These are phyloP conservation scores for Quercus dentata DNA, from an alignment of 306 rosid species.

Conservation along the genomic window DNA sequence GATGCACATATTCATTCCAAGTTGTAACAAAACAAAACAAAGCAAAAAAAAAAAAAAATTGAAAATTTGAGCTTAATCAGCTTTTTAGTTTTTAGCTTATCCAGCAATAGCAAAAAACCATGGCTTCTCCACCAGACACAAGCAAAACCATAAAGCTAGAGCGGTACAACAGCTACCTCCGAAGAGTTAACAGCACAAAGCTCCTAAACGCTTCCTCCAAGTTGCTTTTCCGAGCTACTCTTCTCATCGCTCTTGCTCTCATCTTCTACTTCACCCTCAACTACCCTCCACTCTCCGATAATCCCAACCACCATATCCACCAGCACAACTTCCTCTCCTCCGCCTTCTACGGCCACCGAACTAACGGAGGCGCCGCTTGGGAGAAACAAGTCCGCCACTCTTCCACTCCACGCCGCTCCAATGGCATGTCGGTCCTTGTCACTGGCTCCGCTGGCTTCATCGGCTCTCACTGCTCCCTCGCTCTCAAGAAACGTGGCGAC, in stretches of 20 bases:
- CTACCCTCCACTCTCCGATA: conserved; percentile 58
- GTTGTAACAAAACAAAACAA: too few species aligned
- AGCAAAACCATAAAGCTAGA: conserved; percentile 87
- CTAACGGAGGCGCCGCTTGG: conserved; percentile 65
- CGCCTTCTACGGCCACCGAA: conserved; percentile 48
- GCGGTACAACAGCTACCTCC: conserved; percentile 82
- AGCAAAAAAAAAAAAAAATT: neutral
- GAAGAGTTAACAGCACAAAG: conserved; percentile 79
- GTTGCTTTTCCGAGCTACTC: conserved; percentile 79
- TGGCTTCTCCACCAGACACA: conserved; percentile 88
- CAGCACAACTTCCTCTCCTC: conserved; percentile 53
- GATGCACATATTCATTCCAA: neutral
- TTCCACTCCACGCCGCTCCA: conserved; percentile 61
- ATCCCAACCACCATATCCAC: conserved; percentile 18
- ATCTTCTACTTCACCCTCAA: conserved; percentile 76
- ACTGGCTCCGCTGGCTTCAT: conserved; percentile 91
- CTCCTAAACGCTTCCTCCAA: conserved; percentile 86
- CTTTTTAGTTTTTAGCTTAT: too few species aligned
- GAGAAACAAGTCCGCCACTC: conserved; percentile 82
- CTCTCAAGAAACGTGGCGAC: conserved; percentile 84
- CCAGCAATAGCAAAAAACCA: neutral
- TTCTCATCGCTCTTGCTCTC: conserved; percentile 58
- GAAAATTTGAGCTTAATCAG: neutral
- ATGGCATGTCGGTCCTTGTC: conserved; percentile 69
- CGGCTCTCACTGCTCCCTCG: conserved; percentile 74